Percentiles rank a stretch among this genome's conserved stretches.
These are phyloP conservation scores for Sordaria brevicollis DNA, from an alignment of 495 filamentous ascomycete genomes.

Conservation along the genomic window DNA sequence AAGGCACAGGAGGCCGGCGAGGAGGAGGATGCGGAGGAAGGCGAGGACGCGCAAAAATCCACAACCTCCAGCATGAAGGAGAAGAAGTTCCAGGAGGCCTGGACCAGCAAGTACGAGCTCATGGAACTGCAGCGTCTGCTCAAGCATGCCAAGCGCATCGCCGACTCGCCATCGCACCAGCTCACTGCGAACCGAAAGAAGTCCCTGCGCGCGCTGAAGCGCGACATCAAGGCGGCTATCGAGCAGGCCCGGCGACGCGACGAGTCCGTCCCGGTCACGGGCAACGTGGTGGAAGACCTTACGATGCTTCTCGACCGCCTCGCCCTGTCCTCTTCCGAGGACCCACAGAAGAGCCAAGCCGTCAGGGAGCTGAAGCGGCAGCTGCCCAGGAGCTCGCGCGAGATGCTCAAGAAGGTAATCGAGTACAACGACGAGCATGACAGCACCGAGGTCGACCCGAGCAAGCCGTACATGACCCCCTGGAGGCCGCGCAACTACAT, in stretches of 20 bases:
- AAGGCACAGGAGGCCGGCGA: conserved; percentile 11
- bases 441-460: conserved; percentile 39
- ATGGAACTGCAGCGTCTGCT: conserved; percentile 1
- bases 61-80: conserved; percentile 5
- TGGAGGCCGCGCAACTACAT: conserved; percentile 86
- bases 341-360: background rate
- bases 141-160: conserved; percentile 16
- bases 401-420: conserved; percentile 15
- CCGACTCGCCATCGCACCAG: conserved; percentile 2
- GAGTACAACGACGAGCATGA: conserved; percentile 51
- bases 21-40: conserved; percentile 13
- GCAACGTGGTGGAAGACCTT: conserved; percentile 18
- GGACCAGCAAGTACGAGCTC: background rate
- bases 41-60: conserved; percentile 17
- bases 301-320: conserved; percentile 13
- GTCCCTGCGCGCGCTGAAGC: conserved; percentile 22
- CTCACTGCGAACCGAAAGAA: conserved; percentile 26
- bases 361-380: background rate
- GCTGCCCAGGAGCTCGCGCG: background rate
- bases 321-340: background rate
- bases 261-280: conserved; percentile 4
- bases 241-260: conserved; percentile 8
- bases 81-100: conserved; percentile 1
- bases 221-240: conserved; percentile 18
- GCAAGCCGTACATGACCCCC: conserved; percentile 81